Evolutionary conservation across 73 alveolate genomes (phyloP).

Genomic region (Paramecium tetraurelia): DNA sequence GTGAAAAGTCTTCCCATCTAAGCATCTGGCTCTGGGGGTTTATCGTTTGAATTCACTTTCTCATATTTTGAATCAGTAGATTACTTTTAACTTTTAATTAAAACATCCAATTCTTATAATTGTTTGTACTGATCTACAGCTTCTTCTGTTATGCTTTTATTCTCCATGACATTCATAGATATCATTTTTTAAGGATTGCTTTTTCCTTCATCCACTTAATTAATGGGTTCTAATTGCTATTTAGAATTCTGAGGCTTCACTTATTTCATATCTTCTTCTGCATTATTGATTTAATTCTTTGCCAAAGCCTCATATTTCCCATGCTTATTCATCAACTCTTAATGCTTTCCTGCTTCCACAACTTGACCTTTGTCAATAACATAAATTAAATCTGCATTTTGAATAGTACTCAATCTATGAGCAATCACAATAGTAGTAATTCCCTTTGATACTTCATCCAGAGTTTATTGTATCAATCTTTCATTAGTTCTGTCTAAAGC

Average conservation of each 20-base stretch:
- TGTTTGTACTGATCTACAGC: background rate
- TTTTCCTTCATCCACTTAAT: background rate
- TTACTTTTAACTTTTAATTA: background rate
- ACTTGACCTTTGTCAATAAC: slow-evolving; percentile 64
- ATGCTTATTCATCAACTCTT: background rate
- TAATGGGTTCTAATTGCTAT: background rate
- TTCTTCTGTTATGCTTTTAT: background rate
- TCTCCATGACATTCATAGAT: background rate
- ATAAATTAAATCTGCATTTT: slow-evolving; percentile 56
- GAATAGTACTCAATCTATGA: slow-evolving; percentile 66
- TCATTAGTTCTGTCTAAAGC: slow-evolving; percentile 80
- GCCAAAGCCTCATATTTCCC: slow-evolving; percentile 61
- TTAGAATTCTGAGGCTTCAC: background rate
- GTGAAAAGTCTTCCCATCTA: slow-evolving; percentile 12
- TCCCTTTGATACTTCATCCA: slow-evolving; percentile 70
- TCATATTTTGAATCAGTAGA: background rate
- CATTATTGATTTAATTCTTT: background rate
- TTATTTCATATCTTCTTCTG: background rate
- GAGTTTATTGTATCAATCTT: slow-evolving; percentile 68
- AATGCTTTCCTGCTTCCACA: slow-evolving; percentile 60
- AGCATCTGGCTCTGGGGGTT: background rate
- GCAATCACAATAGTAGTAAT: slow-evolving; percentile 64
- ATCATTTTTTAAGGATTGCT: background rate
- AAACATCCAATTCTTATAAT: background rate
- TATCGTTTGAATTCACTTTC: background rate